A percentile compares a stretch with the other conserved stretches of the same genome.
These are phyloP conservation scores for Aspergillus niger DNA, from an alignment of 2,329 filamentous ascomycete genomes.

Conservation along the genomic window DNA sequence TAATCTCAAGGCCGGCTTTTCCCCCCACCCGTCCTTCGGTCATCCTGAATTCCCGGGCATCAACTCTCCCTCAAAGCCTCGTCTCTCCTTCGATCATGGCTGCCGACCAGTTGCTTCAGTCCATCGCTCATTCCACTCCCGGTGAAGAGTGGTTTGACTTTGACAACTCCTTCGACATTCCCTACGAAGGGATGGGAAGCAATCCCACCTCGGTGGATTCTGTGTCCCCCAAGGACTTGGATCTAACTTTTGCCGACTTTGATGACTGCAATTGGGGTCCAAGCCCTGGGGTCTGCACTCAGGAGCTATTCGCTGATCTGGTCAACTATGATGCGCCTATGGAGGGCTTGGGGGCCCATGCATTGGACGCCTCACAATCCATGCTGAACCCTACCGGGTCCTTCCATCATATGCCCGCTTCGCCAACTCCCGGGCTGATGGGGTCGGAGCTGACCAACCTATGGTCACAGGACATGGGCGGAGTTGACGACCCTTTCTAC, in stretches of 20 bases:
- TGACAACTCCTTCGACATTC: slow-evolving; percentile 37
- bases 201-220: slow-evolving; percentile 34
- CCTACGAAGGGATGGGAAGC: slow-evolving; percentile 30
- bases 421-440: slow-evolving; percentile 8
- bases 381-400: slow-evolving; percentile 19
- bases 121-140: slow-evolving; percentile 22
- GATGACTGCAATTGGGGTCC: slow-evolving; percentile 28
- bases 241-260: slow-evolving; percentile 27
- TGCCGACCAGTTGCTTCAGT: slow-evolving; percentile 29
- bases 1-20: not conserved
- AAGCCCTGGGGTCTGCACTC: slow-evolving; percentile 19
- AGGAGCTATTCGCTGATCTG: slow-evolving; percentile 29
- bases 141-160: slow-evolving; percentile 38
- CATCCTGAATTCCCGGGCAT: slow-evolving; percentile 3
- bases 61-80: not conserved
- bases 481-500: slow-evolving; percentile 17
- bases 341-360: slow-evolving; percentile 19
- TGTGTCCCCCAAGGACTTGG: slow-evolving; percentile 33
- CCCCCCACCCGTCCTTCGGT: not conserved
- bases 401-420: slow-evolving; percentile 12
- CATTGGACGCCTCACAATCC: slow-evolving; percentile 18
- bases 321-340: slow-evolving; percentile 25
- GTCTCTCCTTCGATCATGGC: slow-evolving; percentile 26
- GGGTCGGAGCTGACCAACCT: slow-evolving; percentile 8
- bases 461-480: slow-evolving; percentile 19